Percentiles rank a stretch among this genome's conserved stretches.
phyloP scores from a whole-genome alignment of 2,329 filamentous ascomycete genomes.

The Stachybotrys echinatus region DNA sequence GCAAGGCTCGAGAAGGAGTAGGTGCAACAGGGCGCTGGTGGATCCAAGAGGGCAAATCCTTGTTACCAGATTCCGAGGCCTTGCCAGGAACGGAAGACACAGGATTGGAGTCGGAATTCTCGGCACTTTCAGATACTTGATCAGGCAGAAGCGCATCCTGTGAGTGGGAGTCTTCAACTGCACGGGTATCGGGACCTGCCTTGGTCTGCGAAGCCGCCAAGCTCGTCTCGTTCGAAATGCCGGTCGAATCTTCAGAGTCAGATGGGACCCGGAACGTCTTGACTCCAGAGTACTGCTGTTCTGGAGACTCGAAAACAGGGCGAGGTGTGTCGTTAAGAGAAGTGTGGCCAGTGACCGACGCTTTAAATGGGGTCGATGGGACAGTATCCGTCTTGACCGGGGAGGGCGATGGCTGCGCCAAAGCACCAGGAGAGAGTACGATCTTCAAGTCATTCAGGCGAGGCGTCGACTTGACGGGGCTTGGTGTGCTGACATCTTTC shows the following conservation, averaged over 20 bases:
- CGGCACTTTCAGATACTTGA: no score
- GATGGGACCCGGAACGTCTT: neutral
- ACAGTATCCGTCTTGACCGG: conserved; percentile 21
- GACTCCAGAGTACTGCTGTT: neutral
- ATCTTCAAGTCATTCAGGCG: conserved; percentile 22
- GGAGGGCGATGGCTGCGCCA: conserved; percentile 18
- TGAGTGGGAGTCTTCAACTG: neutral
- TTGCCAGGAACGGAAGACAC: no score
- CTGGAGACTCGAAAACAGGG: conserved; percentile 5
- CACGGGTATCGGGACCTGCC: neutral
- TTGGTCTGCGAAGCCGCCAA: neutral
- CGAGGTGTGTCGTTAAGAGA: conserved; percentile 5
- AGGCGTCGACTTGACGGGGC: conserved; percentile 17
- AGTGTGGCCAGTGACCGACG: neutral
- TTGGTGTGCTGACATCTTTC: conserved; percentile 17
- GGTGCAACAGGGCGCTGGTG: conserved; percentile 19
- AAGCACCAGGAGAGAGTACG: conserved; percentile 19
- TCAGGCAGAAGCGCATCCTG: no score
- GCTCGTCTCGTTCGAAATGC: neutral
- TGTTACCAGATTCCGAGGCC: no score
- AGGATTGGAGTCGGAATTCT: no score
- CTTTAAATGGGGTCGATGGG: conserved; percentile 18
- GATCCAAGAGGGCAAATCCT: neutral
- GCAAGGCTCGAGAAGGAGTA: conserved; percentile 15
- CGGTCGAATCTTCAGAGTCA: neutral